Conservation (phyloP, 257 asterid species). For the Paulownia fortunei region DNA sequence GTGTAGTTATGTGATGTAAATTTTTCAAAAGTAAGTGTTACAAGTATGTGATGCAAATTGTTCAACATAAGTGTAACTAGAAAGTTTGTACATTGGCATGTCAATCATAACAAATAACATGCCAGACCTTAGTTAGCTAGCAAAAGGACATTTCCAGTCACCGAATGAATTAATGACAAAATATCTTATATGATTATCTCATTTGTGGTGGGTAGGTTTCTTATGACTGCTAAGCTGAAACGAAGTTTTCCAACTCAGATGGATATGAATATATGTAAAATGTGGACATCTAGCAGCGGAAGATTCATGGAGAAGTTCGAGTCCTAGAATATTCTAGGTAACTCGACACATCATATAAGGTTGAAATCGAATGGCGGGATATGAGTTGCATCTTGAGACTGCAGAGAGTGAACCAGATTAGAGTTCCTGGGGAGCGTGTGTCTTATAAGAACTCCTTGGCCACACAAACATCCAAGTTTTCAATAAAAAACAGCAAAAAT, state of each 20-base stretch:
- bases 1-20: slow-evolving; percentile 9
- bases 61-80: neutral
- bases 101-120: neutral
- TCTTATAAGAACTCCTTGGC: neutral
- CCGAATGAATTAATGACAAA: neutral
- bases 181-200: neutral
- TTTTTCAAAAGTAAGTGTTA: neutral
- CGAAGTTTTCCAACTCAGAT: neutral
- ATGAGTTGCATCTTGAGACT: neutral
- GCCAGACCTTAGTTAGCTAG: neutral
- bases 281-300: neutral
- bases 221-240: neutral
- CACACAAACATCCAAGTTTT: neutral
- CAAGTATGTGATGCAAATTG: neutral
- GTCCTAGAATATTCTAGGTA: neutral
- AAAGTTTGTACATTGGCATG: neutral
- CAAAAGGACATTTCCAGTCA: neutral
- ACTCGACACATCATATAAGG: neutral
- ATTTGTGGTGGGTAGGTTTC: neutral
- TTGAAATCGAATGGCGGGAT: neutral
- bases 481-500: neutral
- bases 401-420: neutral
- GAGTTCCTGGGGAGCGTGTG: neutral
- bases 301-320: neutral
- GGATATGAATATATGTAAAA: neutral